These are phyloP conservation scores for Xylaria grammica DNA, from an alignment of 495 filamentous ascomycete genomes.

Conservation along the genomic window DNA sequence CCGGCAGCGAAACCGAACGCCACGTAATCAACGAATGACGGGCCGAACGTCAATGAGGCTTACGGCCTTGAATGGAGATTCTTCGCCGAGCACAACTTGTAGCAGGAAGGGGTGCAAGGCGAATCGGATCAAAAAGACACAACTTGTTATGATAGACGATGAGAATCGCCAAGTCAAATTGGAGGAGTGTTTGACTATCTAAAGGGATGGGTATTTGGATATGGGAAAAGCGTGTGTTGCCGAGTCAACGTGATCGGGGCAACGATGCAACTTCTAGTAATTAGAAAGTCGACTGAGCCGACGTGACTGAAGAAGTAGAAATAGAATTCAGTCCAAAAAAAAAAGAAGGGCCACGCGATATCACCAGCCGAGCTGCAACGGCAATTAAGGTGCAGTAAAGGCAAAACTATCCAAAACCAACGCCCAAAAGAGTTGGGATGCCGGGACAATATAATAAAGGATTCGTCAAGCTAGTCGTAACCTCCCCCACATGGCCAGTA, in stretches of 20 bases:
- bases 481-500: conserved; percentile 1
- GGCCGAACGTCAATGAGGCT: neutral
- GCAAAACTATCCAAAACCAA: too few relatives aligned
- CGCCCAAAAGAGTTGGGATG: neutral
- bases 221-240: too few relatives aligned
- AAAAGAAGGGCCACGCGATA: neutral
- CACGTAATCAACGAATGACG: neutral
- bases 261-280: neutral
- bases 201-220: neutral
- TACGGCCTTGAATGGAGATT: neutral
- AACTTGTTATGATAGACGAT: neutral
- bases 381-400: neutral
- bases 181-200: conserved; percentile 1
- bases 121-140: neutral
- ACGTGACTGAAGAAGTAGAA: neutral
- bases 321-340: neutral
- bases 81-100: neutral
- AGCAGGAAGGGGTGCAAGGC: neutral
- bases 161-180: neutral
- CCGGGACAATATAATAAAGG: conserved; percentile 13
- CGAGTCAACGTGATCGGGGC: neutral
- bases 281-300: neutral
- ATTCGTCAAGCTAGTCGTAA: neutral
- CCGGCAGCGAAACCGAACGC: neutral
- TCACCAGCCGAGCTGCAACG: neutral